Base-by-base conservation (phyloP, 2,329 filamentous ascomycete genomes). In the Ascochyta lentis region DNA sequence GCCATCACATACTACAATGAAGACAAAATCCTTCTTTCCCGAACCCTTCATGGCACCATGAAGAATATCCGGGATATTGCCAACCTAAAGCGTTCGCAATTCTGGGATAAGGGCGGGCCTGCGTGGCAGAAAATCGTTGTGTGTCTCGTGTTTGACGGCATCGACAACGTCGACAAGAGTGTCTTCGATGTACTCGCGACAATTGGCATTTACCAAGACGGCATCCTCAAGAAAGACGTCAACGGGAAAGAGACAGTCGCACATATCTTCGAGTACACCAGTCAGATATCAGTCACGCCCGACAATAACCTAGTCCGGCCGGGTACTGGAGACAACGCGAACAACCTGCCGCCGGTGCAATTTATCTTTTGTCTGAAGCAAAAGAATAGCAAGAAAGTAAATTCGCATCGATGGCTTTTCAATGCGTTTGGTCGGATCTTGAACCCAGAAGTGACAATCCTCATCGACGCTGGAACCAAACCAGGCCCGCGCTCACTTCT, bases 1-100 rank as follows among this genome's bases (percentile, higher is more conserved):
- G 94, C 93, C 68, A 92, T 97, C 68, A 97, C 93, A 61, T 96
- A 96, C 82, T 97, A 97, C 82, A 97, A 97, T 81, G 94, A 97
- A 83, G 94, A 97, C 80, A 97, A 97, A 82, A 86, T 89, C 27
- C 82, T 97, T 64, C 90, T 94, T 33, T 83, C 93, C 43, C 88
- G 94, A 79, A 97, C 94, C 1, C 82, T 97, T 47, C 93, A 97
- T 76, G 92, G 93, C 81, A 92, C 96, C 46, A 97, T 97, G 94
- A 92, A 96, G 77, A 97, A 97, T 19, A 94, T 97, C 68, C 89
- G 92, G 56, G 94, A 97, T 68, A 97, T 97, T 72, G 93, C 96
- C 70, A 96, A 96, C 78, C 83, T 97, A 60, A 97, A 97, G 80
- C 96, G 96, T 78, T 96, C 94, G 22, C 92, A 94, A 66, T 98